These are phyloP conservation scores for Blastocystis sp. DNA, from an alignment of 352 stramenopile genomes.

Conservation along the genomic window DNA sequence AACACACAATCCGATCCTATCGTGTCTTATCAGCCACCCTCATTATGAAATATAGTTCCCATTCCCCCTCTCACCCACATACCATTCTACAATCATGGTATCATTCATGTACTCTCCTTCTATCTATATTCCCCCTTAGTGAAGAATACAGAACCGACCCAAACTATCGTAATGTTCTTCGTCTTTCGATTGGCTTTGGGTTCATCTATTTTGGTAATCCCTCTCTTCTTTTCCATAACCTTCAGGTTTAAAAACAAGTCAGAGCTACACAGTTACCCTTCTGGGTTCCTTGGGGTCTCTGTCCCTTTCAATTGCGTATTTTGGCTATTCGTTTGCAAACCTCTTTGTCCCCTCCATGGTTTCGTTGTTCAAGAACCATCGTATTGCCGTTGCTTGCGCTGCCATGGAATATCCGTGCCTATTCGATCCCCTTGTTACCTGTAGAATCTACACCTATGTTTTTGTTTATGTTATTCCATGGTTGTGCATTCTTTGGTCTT, in stretches of 20 bases:
- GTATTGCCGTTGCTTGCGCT: constrained; percentile 32
- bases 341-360: constrained; percentile 55
- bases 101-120: not conserved
- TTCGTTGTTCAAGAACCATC: constrained; percentile 45
- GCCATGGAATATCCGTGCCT: constrained; percentile 52
- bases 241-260: constrained; percentile 46
- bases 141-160: constrained; percentile 26
- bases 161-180: constrained; percentile 42
- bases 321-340: constrained; percentile 55
- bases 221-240: not conserved
- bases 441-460: constrained; percentile 37
- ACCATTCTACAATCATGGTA: not conserved
- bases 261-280: constrained; percentile 51
- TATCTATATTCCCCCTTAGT: not conserved
- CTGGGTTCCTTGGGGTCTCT: constrained; percentile 28
- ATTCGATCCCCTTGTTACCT: not conserved
- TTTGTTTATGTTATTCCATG: constrained; percentile 55
- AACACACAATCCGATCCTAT: not conserved
- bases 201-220: constrained; percentile 57
- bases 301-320: constrained; percentile 52
- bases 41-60: too few relatives aligned
- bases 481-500: constrained; percentile 48
- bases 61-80: too few relatives aligned
- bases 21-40: too few relatives aligned
- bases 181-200: constrained; percentile 39